These are phyloP conservation scores for Orobanche coerulescens DNA, from an alignment of 257 asterid genomes.

Conservation along the genomic window DNA sequence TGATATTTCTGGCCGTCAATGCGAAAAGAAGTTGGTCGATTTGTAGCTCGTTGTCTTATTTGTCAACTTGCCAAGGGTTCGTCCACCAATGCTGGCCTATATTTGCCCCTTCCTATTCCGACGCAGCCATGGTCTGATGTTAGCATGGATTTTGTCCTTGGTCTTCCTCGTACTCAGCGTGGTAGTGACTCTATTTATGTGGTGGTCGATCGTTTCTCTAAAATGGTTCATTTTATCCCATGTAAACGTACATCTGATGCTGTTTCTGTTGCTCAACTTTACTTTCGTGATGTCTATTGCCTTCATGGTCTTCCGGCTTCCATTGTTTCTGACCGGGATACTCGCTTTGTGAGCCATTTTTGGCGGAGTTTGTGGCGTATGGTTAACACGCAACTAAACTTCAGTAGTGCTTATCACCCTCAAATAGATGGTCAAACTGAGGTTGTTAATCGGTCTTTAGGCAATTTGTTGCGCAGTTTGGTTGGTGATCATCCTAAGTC, in stretches of 20 bases:
- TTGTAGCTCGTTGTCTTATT: background rate
- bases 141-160: background rate
- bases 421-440: conserved; percentile 15
- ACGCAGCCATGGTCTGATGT: too few relatives aligned
- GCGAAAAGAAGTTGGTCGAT: background rate
- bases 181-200: background rate
- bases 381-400: background rate
- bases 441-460: too few relatives aligned
- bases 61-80: background rate
- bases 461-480: background rate
- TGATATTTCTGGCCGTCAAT: background rate
- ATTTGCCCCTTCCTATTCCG: too few relatives aligned
- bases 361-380: conserved; percentile 11
- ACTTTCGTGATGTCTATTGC: too few relatives aligned
- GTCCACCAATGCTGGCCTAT: too few relatives aligned
- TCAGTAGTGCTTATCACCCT: conserved; percentile 12
- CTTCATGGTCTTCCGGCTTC: too few relatives aligned
- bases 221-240: too few relatives aligned
- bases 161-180: background rate
- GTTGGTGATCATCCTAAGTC: background rate
- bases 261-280: too few relatives aligned
- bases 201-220: background rate
- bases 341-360: too few relatives aligned
- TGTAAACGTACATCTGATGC: too few relatives aligned
- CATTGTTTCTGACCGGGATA: too few relatives aligned